Base-by-base conservation (phyloP, 306 rosid species). In the Glycine soja region DNA sequence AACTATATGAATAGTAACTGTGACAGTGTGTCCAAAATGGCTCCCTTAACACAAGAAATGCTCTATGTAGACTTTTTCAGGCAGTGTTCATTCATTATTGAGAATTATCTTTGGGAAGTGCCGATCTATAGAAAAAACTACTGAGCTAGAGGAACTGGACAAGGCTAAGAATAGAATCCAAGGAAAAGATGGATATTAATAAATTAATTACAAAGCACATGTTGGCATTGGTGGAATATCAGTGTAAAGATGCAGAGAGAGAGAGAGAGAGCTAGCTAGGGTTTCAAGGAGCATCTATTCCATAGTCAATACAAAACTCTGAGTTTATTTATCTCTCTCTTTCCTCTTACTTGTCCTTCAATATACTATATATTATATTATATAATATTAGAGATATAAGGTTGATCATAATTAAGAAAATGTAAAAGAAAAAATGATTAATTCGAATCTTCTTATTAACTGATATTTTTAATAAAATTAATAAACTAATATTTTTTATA, bases 261-360 rank as follows among this genome's bases (percentile, higher is more conserved):
- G n/a, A n/a, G n/a, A n/a, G n/a, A 46, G n/a, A 82, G 18, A 80
- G 81, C 13, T 11, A 81, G 89, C 90, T 92, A 87, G 95, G 94
- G 90, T 88, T 92, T 91, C 88, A 85, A 90, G 85, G 81, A 83
- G 90, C 90, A 87, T 88, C 90, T 82, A 88, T 81, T 82, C 73
- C 80, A 73, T 86, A 86, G 86, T 83, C 81, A 84, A 87, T 92
- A 88, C 88, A 92, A 84, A 87, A 83, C 71, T 75, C 19, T 19
- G 76, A 84, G 87, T 72, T 80, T 72, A 68, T 64, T 65, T 63
- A 52, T 82, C 40, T 53, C 66, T 70, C 51, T 70, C 51, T 42
- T 40, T 16, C 71, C 72, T 65, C 72, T 51, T 52, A 6, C 56
- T 57, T 52, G 3, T 50, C 47, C 15, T 58, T 43, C 32, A 42